Percentiles rank a stretch among this genome's conserved stretches.
Evolutionary conservation across 1,284 basidiomycete genomes (phyloP).

Genomic region (Cerrena zonata): DNA sequence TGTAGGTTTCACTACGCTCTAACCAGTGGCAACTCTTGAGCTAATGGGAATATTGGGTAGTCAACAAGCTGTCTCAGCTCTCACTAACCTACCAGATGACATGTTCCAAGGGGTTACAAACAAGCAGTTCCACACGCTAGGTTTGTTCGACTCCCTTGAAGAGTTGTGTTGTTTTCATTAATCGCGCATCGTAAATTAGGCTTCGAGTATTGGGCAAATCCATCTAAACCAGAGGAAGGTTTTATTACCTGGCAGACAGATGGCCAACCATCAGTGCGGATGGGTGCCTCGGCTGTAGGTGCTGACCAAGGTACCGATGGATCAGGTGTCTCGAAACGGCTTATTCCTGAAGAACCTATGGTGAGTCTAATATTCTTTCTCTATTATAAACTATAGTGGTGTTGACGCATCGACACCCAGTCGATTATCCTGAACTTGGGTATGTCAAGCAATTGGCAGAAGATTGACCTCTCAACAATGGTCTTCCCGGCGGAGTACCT

Average conservation of each 20-base stretch:
- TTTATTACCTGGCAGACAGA: constrained; percentile 65
- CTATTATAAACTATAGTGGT: constrained; percentile 1
- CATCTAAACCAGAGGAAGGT: constrained; percentile 45
- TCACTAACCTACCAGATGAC: constrained; percentile 44
- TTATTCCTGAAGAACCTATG: constrained; percentile 52
- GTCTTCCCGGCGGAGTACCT: constrained; percentile 36
- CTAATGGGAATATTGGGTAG: constrained; percentile 14
- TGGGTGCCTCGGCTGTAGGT: constrained; percentile 51
- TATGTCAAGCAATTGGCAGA: constrained; percentile 49
- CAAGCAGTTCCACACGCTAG: constrained; percentile 40
- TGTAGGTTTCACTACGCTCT: background rate
- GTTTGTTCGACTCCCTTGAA: constrained; percentile 23
- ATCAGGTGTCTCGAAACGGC: constrained; percentile 46
- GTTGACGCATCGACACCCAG: constrained; percentile 16
- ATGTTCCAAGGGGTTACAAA: constrained; percentile 55
- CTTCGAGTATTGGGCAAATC: constrained; percentile 67
- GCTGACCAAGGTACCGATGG: constrained; percentile 44
- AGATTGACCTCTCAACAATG: constrained; percentile 36
- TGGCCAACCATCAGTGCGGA: constrained; percentile 43
- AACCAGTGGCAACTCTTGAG: background rate
- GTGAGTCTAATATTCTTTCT: constrained; percentile 30
- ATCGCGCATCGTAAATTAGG: constrained; percentile 30
- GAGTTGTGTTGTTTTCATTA: background rate
- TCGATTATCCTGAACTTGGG: constrained; percentile 38
- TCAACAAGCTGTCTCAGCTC: constrained; percentile 53